Percentiles rank a stretch among this genome's conserved stretches.
Conservation (phyloP, 2,329 filamentous ascomycete species). For the Epichloe uncinata region DNA sequence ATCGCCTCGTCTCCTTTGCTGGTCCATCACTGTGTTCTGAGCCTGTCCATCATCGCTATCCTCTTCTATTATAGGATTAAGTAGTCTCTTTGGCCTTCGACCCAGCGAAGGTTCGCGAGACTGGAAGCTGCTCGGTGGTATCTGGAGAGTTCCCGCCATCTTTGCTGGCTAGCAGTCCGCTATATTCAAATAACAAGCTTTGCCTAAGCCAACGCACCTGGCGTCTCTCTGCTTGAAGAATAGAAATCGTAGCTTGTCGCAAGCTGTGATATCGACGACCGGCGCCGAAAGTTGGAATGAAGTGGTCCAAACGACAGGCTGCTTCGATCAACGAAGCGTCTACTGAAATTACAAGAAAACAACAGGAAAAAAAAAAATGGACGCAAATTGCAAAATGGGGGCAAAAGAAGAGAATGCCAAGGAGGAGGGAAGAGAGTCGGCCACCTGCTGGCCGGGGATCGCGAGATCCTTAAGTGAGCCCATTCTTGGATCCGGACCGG, state of each 20-base stretch:
- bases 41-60: slow-evolving; percentile 27
- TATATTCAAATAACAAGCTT: slow-evolving; percentile 17
- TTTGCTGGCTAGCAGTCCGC: slow-evolving; percentile 11
- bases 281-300: slow-evolving; percentile 17
- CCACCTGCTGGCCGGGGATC: slow-evolving; percentile 14
- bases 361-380: slow-evolving; percentile 7
- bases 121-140: slow-evolving; percentile 22
- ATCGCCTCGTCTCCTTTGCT: slow-evolving; percentile 16
- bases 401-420: slow-evolving; percentile 21
- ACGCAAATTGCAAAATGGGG: slow-evolving; percentile 11
- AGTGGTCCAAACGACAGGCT: slow-evolving; percentile 24
- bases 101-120: slow-evolving; percentile 41
- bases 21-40: slow-evolving; percentile 9
- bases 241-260: slow-evolving; percentile 7
- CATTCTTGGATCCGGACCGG: slow-evolving; percentile 5
- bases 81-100: slow-evolving; percentile 36
- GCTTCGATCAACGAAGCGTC: slow-evolving; percentile 32
- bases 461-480: slow-evolving; percentile 16
- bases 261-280: slow-evolving; percentile 19
- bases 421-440: slow-evolving; percentile 17
- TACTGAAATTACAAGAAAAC: slow-evolving; percentile 16
- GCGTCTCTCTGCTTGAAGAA: background rate
- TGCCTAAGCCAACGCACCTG: background rate
- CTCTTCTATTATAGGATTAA: slow-evolving; percentile 56
- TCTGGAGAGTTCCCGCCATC: slow-evolving; percentile 32